A percentile compares a stretch with the other conserved stretches of the same genome.
phyloP scores from a whole-genome alignment of 768 basidiomycete species.

The Kwoniella mangroviensis region DNA sequence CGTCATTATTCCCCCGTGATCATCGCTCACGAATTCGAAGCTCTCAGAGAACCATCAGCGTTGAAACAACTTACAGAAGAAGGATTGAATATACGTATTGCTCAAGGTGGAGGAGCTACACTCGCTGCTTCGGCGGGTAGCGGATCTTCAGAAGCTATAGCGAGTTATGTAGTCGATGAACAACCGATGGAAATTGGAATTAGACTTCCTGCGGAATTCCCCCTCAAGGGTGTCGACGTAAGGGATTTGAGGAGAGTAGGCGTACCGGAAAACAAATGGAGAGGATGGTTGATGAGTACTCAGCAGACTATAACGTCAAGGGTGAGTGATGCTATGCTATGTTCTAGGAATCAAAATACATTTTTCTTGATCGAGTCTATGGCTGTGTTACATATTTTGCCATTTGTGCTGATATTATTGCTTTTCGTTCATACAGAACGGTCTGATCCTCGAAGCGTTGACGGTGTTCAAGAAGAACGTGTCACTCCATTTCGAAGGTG shows the following conservation, averaged over 20 bases:
- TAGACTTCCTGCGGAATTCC: constrained; percentile 87
- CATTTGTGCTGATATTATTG: not conserved
- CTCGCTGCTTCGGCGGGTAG: constrained; percentile 31
- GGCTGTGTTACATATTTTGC: not conserved
- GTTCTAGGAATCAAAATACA: no score
- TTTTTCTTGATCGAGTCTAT: not conserved
- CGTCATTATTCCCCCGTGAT: constrained; percentile 86
- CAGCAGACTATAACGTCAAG: constrained; percentile 88
- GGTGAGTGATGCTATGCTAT: constrained; percentile 61
- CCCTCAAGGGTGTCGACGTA: constrained; percentile 84
- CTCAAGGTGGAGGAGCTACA: constrained; percentile 59
- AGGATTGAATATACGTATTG: constrained; percentile 77
- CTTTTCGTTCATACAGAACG: constrained; percentile 67
- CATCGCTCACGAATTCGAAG: constrained; percentile 78
- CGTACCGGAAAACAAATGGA: constrained; percentile 86
- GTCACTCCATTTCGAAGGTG: constrained; percentile 87
- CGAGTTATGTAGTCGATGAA: constrained; percentile 86
- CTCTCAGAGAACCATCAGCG: constrained; percentile 61
- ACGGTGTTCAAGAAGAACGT: constrained; percentile 93
- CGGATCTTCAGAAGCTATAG: constrained; percentile 76
- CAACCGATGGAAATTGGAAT: constrained; percentile 87
- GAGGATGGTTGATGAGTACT: constrained; percentile 89
- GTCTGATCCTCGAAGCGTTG: constrained; percentile 84
- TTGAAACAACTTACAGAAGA: constrained; percentile 67
- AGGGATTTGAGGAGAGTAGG: constrained; percentile 81